Base-by-base conservation (phyloP, 768 basidiomycete genomes). In the Trametes elegans region DNA sequence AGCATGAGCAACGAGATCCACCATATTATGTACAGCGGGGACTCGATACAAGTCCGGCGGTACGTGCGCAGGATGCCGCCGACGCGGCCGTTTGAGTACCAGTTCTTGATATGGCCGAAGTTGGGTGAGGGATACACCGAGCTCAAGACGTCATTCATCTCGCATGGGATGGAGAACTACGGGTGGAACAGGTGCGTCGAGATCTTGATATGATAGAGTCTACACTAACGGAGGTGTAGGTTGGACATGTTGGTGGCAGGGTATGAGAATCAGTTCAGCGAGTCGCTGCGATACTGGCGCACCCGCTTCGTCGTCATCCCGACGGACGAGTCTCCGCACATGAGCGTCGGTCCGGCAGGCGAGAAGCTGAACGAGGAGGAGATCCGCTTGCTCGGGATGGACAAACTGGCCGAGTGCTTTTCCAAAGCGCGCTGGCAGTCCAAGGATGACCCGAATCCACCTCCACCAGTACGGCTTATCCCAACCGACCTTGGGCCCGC, bases 1-100 rank as follows among this genome's bases (percentile, higher is more conserved):
- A 92, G 92, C 62, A 94, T 95, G 83, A 88, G 87, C 67, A 96
- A 98, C 67, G 92, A 96, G 70, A 93, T 98, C 38, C 96, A 98
- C 70, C 79, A 88, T 23, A 85, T 99, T 57, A 86, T 88, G 36
- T 98, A 94, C 64, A 90, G 87, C 40, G 90, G 90, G n/a, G 89
- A 94, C 63, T 80, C 84, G 14, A 90, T 98, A 56, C 88, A 93
- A 64, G 93, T 98, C 16, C 81, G 87, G 62, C 79, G 92, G 35
- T 93, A 93, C 66, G 87, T 92, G 24, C 80, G 93, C 23, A 79
- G 87, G 59, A 79, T 87, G 78, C 79, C 81, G 47, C 76, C 73
- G 54, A 82, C 79, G 49, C 78, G 78, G 18, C 79, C 86, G 2
- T 82, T 89, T 58, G 73, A 82, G 19, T 98, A 99, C 68, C 80